A percentile compares a stretch with the other conserved stretches of the same genome.
These are phyloP conservation scores for Nephelium lappaceum DNA, from an alignment of 345 rosid species.

Conservation along the genomic window DNA sequence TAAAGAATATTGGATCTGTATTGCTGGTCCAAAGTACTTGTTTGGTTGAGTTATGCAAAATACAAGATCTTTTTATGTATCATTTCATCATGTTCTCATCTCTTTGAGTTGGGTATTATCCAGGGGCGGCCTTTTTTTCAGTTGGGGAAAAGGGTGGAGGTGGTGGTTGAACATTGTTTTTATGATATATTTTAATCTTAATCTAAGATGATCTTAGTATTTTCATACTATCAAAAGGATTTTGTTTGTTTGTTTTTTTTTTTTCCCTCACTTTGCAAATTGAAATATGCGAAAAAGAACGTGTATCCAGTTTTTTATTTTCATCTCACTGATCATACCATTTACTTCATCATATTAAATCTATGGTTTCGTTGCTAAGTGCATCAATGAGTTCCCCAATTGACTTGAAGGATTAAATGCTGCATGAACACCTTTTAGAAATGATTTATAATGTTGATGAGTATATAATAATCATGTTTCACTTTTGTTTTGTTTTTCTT, in stretches of 20 bases:
- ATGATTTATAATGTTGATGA: neutral
- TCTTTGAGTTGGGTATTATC: neutral
- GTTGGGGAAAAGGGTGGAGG: neutral
- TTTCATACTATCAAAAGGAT: neutral
- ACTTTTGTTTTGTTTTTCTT: neutral
- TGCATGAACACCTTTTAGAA: neutral
- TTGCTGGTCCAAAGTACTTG: neutral
- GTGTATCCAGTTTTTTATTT: neutral
- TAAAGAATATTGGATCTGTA: neutral
- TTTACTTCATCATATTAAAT: neutral
- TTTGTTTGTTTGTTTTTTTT: too few relatives aligned
- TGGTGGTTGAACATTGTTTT: neutral
- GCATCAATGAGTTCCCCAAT: neutral
- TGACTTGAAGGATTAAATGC: neutral
- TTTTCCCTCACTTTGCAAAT: neutral
- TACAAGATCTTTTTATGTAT: neutral
- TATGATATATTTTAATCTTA: neutral
- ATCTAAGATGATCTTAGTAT: neutral
- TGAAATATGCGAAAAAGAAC: neutral
- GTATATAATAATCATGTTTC: neutral
- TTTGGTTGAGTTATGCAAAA: neutral
- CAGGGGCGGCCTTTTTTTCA: neutral
- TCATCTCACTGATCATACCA: neutral
- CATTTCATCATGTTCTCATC: neutral
- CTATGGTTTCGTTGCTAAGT: neutral